Base-by-base conservation (phyloP, 2,329 filamentous ascomycete genomes). In the Rosellinia necatrix region DNA sequence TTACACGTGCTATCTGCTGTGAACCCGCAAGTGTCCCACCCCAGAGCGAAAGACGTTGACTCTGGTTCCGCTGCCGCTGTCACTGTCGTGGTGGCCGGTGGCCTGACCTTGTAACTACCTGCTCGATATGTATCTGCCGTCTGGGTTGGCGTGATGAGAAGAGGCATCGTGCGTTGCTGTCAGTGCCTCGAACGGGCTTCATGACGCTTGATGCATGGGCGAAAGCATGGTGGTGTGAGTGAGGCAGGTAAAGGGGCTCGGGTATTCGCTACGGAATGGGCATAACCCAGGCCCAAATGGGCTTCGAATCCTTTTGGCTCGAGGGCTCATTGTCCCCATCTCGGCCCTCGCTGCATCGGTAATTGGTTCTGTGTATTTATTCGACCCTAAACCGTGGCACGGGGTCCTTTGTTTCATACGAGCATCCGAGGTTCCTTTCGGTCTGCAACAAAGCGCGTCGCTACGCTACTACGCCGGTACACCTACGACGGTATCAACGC, bases 11-110 rank as follows among this genome's bases (percentile, higher is more conserved):
- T 66, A 6, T 54, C 49, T 1, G 59, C 60, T 3, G 66, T 66
- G 40, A 67, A 70, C 7, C 67, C 68, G 49, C 69, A 70, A 12
- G 68, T 70, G 22, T 70, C 60, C 10, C 58, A 24, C 6, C 67
- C 68, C 19, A 68, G 10, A 29, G 60, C 32, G 41, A 68, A 68
- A 15, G 57, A 56, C 41, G 58, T 55, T 17, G 40, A 49, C 3
- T 47, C 57, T 12, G 42, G 35, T 4, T 44, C 44, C 34, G 17
- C 49, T 38, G 54, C 53, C 38, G 49, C 44, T 19, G 54, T n/a
- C n/a, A n/a, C 35, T 12, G 66, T 67, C 19, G 53, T 38, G 7
- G 55, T 38, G 7, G 55, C 51, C 2, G 66, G 58, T n/a, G 42
- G 43, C 9, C 43, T 50, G 13, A 5, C 19, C 3, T 47, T 57